Percentiles rank a stretch among this genome's conserved stretches.
Conservation (phyloP, 2,329 filamentous ascomycete species). For the Tolypocladium capitatum region DNA sequence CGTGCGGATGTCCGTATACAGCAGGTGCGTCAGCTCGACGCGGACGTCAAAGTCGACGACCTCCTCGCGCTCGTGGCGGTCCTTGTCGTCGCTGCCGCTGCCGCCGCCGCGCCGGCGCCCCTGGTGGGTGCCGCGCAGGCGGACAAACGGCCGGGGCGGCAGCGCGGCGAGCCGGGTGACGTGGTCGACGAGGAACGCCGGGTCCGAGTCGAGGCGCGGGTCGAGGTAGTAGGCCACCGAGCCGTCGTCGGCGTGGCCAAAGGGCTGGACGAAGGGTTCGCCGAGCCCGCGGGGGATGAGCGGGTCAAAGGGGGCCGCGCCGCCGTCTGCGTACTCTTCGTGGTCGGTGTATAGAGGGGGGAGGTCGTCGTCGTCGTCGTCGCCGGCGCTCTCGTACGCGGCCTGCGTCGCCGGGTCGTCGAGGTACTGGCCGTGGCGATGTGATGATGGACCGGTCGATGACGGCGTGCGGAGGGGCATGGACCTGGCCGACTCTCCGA, state of each 20-base stretch:
- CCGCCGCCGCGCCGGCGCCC: conserved; percentile 18
- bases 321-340: conserved; percentile 7
- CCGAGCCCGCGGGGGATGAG: conserved; percentile 9
- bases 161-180: conserved; percentile 28
- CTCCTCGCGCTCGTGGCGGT: conserved; percentile 32
- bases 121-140: conserved; percentile 38
- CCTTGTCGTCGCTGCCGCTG: conserved; percentile 18
- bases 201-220: conserved; percentile 29
- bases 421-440: conserved; percentile 16
- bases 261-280: conserved; percentile 12
- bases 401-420: conserved; percentile 20
- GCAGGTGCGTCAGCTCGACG: conserved; percentile 45
- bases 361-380: conserved; percentile 26
- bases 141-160: conserved; percentile 40
- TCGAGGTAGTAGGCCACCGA: conserved; percentile 28
- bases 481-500: conserved; percentile 10
- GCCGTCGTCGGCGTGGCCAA: conserved; percentile 17
- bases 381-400: not conserved
- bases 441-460: conserved; percentile 3
- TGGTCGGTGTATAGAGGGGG: conserved; percentile 33
- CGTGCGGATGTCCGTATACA: conserved; percentile 32
- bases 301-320: conserved; percentile 9
- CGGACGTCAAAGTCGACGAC: conserved; percentile 47
- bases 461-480: not conserved
- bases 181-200: conserved; percentile 28